Percentiles rank a stretch among this genome's conserved stretches.
These are phyloP conservation scores for Rhodamnia argentea DNA, from an alignment of 345 rosid genomes.

Conservation along the genomic window DNA sequence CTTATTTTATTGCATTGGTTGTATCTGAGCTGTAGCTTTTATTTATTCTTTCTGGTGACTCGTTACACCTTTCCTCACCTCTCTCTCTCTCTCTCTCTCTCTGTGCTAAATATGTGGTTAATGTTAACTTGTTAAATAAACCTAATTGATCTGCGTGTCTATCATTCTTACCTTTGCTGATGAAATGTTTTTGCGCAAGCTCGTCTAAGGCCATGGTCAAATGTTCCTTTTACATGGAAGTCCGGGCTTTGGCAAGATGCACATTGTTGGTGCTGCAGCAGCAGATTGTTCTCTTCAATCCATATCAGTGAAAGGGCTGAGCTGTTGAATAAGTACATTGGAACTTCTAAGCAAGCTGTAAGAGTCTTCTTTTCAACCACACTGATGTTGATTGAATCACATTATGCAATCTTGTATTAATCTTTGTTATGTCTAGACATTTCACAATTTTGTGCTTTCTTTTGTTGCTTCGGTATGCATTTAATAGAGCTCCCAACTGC, in stretches of 20 bases:
- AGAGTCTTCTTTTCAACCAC: constrained; percentile 6
- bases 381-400: neutral
- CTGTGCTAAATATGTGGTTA: neutral
- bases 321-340: constrained; percentile 78
- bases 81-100: neutral
- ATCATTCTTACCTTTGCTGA: neutral
- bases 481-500: accelerated
- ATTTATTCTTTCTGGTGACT: neutral
- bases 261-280: constrained; percentile 74
- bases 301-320: constrained; percentile 87
- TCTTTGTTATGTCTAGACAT: neutral
- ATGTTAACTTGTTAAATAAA: neutral
- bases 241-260: constrained; percentile 88
- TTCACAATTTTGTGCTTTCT: neutral
- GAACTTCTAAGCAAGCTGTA: constrained; percentile 94
- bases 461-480: neutral
- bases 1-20: neutral
- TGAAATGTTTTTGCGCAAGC: neutral
- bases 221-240: constrained; percentile 86
- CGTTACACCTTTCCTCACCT: neutral
- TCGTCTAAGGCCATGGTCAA: constrained; percentile 7
- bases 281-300: constrained; percentile 81
- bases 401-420: neutral
- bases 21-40: neutral
- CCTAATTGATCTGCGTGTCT: neutral